Percentiles rank a stretch among this genome's conserved stretches.
These are phyloP conservation scores for Thecamonas trahens DNA, from an alignment of 78 protist genomes.

Conservation along the genomic window DNA sequence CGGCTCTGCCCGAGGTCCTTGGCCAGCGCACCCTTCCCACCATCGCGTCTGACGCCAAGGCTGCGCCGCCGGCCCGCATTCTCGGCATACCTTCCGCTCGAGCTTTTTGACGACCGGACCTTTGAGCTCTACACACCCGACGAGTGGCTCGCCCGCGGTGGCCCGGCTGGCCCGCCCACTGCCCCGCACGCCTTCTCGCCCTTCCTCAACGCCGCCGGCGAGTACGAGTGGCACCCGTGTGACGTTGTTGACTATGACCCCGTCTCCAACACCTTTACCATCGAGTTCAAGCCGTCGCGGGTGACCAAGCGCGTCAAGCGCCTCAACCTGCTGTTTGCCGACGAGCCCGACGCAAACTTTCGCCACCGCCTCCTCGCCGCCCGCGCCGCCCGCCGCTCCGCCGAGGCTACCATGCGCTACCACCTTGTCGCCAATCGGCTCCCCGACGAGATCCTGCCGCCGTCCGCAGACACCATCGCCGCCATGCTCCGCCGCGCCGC, in stretches of 20 bases:
- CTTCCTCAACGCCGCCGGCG: background rate
- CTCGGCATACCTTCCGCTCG: background rate
- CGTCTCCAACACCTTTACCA: background rate
- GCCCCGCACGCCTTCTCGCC: background rate
- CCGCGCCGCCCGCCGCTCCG: background rate
- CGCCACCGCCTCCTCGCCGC: background rate
- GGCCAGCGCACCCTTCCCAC: too few species aligned
- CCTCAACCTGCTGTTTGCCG: background rate
- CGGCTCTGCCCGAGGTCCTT: too few species aligned
- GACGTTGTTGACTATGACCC: background rate
- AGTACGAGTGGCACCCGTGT: slow-evolving; percentile 9
- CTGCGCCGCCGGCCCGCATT: too few species aligned
- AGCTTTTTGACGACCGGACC: background rate
- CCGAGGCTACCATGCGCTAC: background rate
- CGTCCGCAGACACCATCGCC: background rate
- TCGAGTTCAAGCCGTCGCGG: background rate
- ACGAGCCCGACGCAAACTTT: background rate
- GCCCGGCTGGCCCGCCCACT: too few species aligned
- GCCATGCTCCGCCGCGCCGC: background rate
- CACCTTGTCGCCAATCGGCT: background rate
- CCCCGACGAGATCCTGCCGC: background rate
- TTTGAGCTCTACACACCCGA: background rate
- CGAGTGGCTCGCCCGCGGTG: background rate
- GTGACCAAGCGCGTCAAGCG: background rate
- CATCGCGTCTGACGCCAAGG: too few species aligned